Evolutionary conservation across 768 basidiomycete species (phyloP), one percentile per base, ranked within the genome.

Genomic region (Tylopilus vinaceipallidus): DNA sequence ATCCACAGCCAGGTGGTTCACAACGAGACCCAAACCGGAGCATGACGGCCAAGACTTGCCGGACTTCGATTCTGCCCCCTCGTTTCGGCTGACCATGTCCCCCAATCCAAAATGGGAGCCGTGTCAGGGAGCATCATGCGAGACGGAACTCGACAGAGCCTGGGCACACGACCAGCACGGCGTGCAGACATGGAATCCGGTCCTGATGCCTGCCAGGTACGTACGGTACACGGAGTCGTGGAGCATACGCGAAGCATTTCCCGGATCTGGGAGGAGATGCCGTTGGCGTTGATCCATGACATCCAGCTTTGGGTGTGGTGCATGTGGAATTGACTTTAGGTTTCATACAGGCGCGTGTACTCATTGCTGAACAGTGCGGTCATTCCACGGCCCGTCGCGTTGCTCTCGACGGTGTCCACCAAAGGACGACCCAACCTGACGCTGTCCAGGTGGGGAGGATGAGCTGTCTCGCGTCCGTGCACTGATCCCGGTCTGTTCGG

Each of bases 351-450:
- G 38, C 57, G 63, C 48, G 58, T 71, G 46, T 83, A 85, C 63
- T 70, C 69, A 23, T 58, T 86, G 47, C 57, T 86, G 57, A 81
- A 77, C 10, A 80, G 78, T 44, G 78, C 77, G 9, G 75, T 86
- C 47, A 64, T 80, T 12, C 87, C 85, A 17, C 76, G 88, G 33
- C 86, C 86, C 12, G 37, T 42, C 43, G 86, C 82, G 2, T 77
- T 88, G 52, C 77, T 87, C 32, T 85, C 84, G 12, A 76, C 83
- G 8, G 50, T 82, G 34, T 78, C 79, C n/a, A 50, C 58, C 4
- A 65, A 74, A 47, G 82, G 79, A 2, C 58, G 71, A 4, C 73
- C 73, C 17, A 88, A 86, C 67, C 75, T 88, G 39, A 82, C 84
- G 5, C 80, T 83, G 1, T 84, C 85, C 68, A 86, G 84, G 77